Conservation (phyloP, 805 yeast species). For the Grigorovia yakushimaensis region DNA sequence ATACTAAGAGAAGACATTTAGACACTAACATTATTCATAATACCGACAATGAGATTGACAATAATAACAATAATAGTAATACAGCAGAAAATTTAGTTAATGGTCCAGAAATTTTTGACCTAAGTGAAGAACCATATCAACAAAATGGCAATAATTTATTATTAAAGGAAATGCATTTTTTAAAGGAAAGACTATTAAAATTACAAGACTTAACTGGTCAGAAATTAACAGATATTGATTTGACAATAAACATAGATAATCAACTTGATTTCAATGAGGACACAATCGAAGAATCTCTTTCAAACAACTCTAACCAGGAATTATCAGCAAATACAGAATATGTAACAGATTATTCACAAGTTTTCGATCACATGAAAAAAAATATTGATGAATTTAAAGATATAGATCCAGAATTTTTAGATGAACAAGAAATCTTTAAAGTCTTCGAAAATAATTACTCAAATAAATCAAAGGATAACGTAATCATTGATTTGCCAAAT, state of each 20-base stretch:
- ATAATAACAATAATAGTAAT: too few species aligned
- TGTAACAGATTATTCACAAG: background rate
- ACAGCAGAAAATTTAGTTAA: constrained; percentile 22
- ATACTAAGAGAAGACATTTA: background rate
- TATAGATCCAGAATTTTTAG: constrained; percentile 23
- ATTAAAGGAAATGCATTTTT: constrained; percentile 20
- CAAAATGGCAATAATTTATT: constrained; percentile 15
- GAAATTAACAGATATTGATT: constrained; percentile 11
- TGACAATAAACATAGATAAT: constrained; percentile 5
- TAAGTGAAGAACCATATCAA: constrained; percentile 16
- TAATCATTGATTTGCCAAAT: constrained; percentile 16
- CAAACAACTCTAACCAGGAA: background rate
- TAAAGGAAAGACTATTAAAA: constrained; percentile 21
- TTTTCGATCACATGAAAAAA: background rate
- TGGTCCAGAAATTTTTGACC: constrained; percentile 26
- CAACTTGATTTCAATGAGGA: constrained; percentile 5
- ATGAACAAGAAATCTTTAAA: constrained; percentile 15
- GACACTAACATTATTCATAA: background rate
- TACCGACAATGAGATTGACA: background rate
- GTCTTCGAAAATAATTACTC: constrained; percentile 6
- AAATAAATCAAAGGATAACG: constrained; percentile 4
- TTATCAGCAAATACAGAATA: background rate
- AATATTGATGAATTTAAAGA: constrained; percentile 19
- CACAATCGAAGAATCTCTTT: background rate
- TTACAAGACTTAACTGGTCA: constrained; percentile 25